Conservation (phyloP, 805 yeast species). For the Sungouiella thailandica region DNA sequence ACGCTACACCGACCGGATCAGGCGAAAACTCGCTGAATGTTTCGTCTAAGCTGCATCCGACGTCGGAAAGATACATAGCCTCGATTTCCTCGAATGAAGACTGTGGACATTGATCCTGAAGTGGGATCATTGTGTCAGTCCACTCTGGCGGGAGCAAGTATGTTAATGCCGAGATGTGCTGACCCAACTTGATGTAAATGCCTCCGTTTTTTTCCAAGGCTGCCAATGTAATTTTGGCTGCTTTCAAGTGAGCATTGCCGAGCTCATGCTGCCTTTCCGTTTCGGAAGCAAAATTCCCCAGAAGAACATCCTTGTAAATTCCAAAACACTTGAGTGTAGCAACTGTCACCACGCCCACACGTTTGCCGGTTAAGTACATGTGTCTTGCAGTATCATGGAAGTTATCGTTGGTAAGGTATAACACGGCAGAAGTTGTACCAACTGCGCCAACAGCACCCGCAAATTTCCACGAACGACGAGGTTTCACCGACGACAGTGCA, state of each 20-base stretch:
- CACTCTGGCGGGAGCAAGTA: constrained; percentile 88
- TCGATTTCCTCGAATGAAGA: constrained; percentile 67
- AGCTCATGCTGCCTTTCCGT: constrained; percentile 49
- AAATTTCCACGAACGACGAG: constrained; percentile 13
- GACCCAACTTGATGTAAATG: constrained; percentile 89
- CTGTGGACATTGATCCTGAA: constrained; percentile 86
- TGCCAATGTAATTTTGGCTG: constrained; percentile 72
- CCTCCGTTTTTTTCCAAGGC: constrained; percentile 90
- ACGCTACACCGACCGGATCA: constrained; percentile 89
- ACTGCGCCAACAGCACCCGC: constrained; percentile 27
- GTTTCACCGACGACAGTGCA: not conserved
- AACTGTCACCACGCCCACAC: constrained; percentile 57
- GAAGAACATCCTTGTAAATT: constrained; percentile 58
- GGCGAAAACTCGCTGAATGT: constrained; percentile 62
- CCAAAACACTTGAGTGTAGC: constrained; percentile 74
- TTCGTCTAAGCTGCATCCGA: constrained; percentile 56
- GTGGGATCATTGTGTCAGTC: constrained; percentile 91
- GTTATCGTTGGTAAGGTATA: constrained; percentile 35
- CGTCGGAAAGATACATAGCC: constrained; percentile 62
- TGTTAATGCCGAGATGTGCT: constrained; percentile 88
- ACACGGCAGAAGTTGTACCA: constrained; percentile 20
- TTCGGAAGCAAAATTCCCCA: constrained; percentile 34
- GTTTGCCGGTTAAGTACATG: constrained; percentile 32
- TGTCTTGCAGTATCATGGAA: constrained; percentile 32
- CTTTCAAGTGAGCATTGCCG: constrained; percentile 60